Evolutionary conservation across 148 eudicot species (phyloP).

Genomic region (Silene latifolia): DNA sequence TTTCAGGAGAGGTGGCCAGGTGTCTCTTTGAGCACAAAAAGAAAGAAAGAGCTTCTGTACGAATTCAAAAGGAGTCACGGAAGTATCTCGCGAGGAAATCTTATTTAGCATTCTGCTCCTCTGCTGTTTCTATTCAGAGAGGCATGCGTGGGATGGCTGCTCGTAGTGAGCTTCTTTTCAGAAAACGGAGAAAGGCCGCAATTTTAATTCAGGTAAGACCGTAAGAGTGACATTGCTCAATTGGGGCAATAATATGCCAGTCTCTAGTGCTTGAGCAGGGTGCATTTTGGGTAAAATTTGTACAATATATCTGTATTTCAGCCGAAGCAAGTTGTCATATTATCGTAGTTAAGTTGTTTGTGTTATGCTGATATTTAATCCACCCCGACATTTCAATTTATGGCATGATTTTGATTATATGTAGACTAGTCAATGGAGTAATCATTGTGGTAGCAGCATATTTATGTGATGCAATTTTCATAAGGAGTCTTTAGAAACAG

Average conservation of each 20-base stretch:
- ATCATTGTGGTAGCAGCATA: too few relatives aligned
- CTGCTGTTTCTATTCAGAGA: slow-evolving; percentile 53
- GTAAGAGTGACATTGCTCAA: slow-evolving; percentile 26
- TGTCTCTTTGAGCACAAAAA: slow-evolving; percentile 41
- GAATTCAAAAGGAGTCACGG: slow-evolving; percentile 65
- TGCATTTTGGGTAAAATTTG: background rate
- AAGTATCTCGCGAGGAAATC: slow-evolving; percentile 54
- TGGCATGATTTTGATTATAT: too few relatives aligned
- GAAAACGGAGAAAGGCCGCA: slow-evolving; percentile 56
- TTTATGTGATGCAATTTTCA: too few relatives aligned
- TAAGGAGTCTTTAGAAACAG: too few relatives aligned
- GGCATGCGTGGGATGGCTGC: slow-evolving; percentile 78
- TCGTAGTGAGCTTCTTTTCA: slow-evolving; percentile 46
- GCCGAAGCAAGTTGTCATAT: background rate
- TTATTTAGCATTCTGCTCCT: slow-evolving; percentile 41
- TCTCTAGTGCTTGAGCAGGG: background rate
- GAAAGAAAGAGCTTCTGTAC: slow-evolving; percentile 63
- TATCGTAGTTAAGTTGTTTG: background rate
- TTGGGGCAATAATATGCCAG: background rate
- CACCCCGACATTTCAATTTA: background rate
- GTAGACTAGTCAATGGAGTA: too few relatives aligned
- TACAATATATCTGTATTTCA: background rate
- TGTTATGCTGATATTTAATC: background rate
- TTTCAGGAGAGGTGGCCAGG: slow-evolving; percentile 65
- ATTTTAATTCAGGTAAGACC: slow-evolving; percentile 60